Conservation (phyloP, 2,329 filamentous ascomycete species). For the Juglanconis sp. region DNA sequence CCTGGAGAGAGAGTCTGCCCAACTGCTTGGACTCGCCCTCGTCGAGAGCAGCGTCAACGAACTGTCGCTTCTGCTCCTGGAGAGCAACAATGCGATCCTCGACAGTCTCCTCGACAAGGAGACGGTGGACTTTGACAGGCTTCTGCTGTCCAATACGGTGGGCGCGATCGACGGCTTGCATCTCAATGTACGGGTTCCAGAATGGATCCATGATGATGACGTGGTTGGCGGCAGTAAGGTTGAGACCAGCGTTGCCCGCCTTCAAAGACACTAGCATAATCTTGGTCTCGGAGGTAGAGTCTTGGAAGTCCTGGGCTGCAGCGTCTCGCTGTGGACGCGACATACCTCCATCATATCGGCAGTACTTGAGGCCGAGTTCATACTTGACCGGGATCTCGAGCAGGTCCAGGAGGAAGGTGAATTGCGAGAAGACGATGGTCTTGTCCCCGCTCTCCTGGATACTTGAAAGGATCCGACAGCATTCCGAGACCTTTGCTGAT, state of each 20-base stretch:
- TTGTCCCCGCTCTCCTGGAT: conserved; percentile 59
- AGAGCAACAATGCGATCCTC: conserved; percentile 81
- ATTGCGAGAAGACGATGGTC: conserved; percentile 79
- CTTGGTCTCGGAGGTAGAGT: conserved; percentile 50
- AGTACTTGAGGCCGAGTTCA: conserved; percentile 50
- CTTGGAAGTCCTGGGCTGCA: conserved; percentile 63
- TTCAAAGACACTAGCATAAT: conserved; percentile 78
- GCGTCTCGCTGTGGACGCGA: conserved; percentile 61
- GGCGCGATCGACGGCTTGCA: conserved; percentile 86
- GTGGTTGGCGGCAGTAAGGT: conserved; percentile 76
- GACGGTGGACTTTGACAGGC: conserved; percentile 74
- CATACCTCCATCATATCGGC: conserved; percentile 78
- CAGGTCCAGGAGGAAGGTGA: conserved; percentile 74
- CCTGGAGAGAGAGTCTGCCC: conserved; percentile 60
- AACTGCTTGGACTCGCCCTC: conserved; percentile 67
- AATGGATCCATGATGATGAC: conserved; percentile 88
- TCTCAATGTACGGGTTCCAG: conserved; percentile 92
- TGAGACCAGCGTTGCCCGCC: conserved; percentile 81
- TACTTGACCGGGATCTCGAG: conserved; percentile 68
- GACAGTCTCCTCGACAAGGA: conserved; percentile 74
- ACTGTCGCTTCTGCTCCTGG: conserved; percentile 72
- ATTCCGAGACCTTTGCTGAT: conserved; percentile 72
- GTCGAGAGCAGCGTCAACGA: conserved; percentile 78
- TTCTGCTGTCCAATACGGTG: conserved; percentile 80
- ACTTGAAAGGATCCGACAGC: conserved; percentile 59